phyloP scores from a whole-genome alignment of 305 asterid species.

The Petunia hybrid region DNA sequence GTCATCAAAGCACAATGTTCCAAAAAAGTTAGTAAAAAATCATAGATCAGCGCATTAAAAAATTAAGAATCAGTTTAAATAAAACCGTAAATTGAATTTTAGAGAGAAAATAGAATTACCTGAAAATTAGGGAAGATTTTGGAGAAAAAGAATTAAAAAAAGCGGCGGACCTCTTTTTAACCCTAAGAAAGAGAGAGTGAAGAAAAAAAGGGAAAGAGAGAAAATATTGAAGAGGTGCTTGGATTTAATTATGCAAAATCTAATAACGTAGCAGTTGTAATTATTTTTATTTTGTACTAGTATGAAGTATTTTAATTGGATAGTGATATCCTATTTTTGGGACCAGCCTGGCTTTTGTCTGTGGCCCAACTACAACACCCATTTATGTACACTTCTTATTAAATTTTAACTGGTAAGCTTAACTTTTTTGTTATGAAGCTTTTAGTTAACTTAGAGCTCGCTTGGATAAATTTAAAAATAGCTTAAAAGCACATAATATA shows the following conservation, averaged over 20 bases:
- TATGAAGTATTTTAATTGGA: neutral
- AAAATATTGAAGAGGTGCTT: conserved; percentile 46
- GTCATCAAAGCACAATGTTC: too few relatives aligned
- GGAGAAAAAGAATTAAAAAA: conserved; percentile 31
- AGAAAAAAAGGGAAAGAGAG: conserved; percentile 44
- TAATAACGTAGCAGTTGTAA: neutral
- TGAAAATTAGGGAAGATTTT: too few relatives aligned
- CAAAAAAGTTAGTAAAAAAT: too few relatives aligned
- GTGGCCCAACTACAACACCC: neutral
- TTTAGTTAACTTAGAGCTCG: too few relatives aligned
- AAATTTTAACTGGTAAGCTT: too few relatives aligned
- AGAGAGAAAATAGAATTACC: too few relatives aligned
- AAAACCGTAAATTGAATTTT: too few relatives aligned
- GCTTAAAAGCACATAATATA: too few relatives aligned
- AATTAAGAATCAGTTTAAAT: too few relatives aligned
- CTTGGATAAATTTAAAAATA: too few relatives aligned
- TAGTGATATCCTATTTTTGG: neutral
- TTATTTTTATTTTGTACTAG: neutral
- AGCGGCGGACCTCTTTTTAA: conserved; percentile 64
- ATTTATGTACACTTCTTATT: neutral
- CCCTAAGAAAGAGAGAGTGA: conserved; percentile 52
- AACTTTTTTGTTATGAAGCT: too few relatives aligned
- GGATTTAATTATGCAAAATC: conserved; percentile 49
- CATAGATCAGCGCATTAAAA: too few relatives aligned
- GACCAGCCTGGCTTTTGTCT: neutral